A percentile compares a stretch with the other conserved stretches of the same genome.
These are phyloP conservation scores for Fusarium acutatum DNA, from an alignment of 2,329 filamentous ascomycete genomes.

Conservation along the genomic window DNA sequence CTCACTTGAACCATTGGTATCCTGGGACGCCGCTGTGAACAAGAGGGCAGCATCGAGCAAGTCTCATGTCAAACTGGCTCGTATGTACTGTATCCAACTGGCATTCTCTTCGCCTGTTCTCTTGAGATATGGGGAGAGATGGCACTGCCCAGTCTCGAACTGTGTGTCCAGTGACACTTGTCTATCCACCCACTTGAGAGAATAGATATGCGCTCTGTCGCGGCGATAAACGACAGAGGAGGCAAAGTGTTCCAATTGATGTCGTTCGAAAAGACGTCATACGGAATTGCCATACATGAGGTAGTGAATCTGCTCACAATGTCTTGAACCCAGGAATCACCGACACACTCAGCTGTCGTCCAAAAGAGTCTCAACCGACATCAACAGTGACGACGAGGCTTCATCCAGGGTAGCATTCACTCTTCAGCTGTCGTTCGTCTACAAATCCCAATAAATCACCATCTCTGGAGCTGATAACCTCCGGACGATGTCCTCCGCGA, in stretches of 20 bases:
- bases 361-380: not conserved
- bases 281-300: not conserved
- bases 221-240: not conserved
- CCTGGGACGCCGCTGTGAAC: not conserved
- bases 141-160: not conserved
- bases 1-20: not conserved
- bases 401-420: not conserved
- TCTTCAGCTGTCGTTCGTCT: not conserved
- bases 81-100: not conserved
- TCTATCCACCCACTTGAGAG: too few relatives aligned
- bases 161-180: not conserved
- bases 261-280: not conserved
- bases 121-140: not conserved
- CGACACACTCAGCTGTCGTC: too few relatives aligned
- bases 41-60: not conserved
- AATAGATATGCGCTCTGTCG: not conserved
- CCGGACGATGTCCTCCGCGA: constrained; percentile 9
- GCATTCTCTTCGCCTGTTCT: not conserved
- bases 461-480: not conserved
- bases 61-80: not conserved
- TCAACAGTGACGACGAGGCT: not conserved
- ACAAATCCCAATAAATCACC: not conserved
- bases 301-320: not conserved
- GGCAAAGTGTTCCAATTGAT: too few relatives aligned
- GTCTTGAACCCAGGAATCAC: not conserved